A percentile compares a stretch with the other conserved stretches of the same genome.
Conservation (phyloP, 345 rosid species). For the Anacardium occidentale region DNA sequence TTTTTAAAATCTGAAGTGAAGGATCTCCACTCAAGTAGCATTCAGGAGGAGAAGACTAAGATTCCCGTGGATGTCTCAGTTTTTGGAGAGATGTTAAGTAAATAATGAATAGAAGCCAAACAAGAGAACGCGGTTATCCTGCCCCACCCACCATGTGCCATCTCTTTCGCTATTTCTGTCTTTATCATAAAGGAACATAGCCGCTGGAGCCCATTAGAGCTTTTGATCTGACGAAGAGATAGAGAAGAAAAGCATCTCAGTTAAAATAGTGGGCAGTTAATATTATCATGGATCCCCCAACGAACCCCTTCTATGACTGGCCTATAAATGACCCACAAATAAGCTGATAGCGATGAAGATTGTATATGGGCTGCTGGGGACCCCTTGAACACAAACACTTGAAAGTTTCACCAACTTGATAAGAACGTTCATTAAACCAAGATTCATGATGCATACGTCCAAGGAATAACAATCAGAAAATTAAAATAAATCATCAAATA, state of each 20-base stretch:
- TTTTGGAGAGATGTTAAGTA: conserved; percentile 7
- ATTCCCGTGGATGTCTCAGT: conserved; percentile 13
- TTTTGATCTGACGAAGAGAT: background rate
- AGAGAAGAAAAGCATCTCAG: background rate
- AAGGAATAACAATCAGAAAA: too few relatives aligned
- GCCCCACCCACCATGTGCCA: conserved; percentile 38
- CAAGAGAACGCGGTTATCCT: conserved; percentile 13
- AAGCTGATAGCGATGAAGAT: conserved; percentile 4
- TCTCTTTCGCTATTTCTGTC: background rate
- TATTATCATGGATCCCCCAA: conserved; percentile 22
- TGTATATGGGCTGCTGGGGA: background rate
- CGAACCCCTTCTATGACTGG: background rate
- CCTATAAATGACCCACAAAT: background rate
- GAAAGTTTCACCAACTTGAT: too few relatives aligned
- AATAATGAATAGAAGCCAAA: background rate
- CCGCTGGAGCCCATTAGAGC: background rate
- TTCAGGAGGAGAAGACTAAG: conserved; percentile 19
- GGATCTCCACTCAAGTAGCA: conserved; percentile 24
- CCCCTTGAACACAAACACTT: conserved; percentile 10
- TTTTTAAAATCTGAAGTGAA: conserved; percentile 9
- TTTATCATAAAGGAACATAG: background rate
- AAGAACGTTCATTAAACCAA: too few relatives aligned
- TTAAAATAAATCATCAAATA: too few relatives aligned
- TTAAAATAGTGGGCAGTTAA: background rate
- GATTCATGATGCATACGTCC: too few relatives aligned